A percentile compares a stretch with the other conserved stretches of the same genome.
Evolutionary conservation across 83 land plant genomes (phyloP).

Genomic region (Picea abies): DNA sequence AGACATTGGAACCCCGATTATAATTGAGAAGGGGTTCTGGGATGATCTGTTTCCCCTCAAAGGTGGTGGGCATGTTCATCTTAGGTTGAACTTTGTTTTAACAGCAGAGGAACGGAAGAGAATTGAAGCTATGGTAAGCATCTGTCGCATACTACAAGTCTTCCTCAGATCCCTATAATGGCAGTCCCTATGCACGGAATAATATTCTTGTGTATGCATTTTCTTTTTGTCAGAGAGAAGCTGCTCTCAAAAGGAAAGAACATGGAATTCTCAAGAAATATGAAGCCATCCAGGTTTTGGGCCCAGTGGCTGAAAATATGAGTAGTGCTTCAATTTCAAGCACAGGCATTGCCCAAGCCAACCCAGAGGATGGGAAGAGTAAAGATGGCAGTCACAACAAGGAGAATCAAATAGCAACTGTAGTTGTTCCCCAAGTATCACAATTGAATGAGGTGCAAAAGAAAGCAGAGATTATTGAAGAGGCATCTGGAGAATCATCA

Average conservation of each 20-base stretch:
- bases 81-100: conserved; percentile 36
- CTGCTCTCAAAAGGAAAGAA: conserved; percentile 15
- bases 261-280: conserved; percentile 14
- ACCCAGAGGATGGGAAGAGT: background rate
- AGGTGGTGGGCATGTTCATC: conserved; percentile 38
- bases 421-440: background rate
- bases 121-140: conserved; percentile 39
- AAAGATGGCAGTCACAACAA: background rate
- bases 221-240: conserved; percentile 17
- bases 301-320: background rate
- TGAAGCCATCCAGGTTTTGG: background rate
- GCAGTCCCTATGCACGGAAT: background rate
- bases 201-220: conserved; percentile 5
- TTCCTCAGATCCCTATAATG: background rate
- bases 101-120: conserved; percentile 40
- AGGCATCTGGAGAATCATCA: background rate
- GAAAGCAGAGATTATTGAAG: background rate
- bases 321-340: background rate
- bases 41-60: conserved; percentile 33
- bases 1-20: conserved; percentile 40
- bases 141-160: background rate
- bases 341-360: background rate
- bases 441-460: background rate
- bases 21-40: conserved; percentile 35
- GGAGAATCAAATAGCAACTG: background rate